Percentiles rank a stretch among this genome's conserved stretches.
Evolutionary conservation across 805 yeast species (phyloP).

Genomic region (Myxozyma geophila): DNA sequence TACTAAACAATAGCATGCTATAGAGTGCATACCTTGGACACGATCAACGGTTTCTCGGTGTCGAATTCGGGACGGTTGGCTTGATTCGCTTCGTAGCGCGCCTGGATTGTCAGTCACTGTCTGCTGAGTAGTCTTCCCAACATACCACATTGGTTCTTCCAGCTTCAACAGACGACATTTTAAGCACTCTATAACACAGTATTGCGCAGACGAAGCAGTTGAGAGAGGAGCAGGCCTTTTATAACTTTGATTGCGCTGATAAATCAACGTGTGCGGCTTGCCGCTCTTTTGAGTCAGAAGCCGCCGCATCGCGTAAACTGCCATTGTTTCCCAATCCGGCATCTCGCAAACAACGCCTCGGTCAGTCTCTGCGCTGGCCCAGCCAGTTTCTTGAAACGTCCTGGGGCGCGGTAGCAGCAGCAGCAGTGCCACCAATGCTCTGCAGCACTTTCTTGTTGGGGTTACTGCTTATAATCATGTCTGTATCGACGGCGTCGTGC

Average conservation of each 20-base stretch:
- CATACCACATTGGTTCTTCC: conserved; percentile 12
- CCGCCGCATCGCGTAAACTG: neutral
- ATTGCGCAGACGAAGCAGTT: neutral
- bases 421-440: neutral
- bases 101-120: conserved; percentile 16
- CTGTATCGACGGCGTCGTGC: conserved; percentile 24
- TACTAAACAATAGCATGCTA: neutral
- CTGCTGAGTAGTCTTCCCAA: neutral
- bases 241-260: neutral
- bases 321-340: neutral
- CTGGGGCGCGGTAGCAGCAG: neutral
- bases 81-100: conserved; percentile 41
- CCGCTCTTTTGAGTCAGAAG: neutral
- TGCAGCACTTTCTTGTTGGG: neutral
- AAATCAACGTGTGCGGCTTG: neutral
- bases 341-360: neutral
- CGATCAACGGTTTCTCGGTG: neutral
- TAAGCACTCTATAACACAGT: too few relatives aligned
- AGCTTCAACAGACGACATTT: conserved; percentile 1
- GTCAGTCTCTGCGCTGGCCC: neutral
- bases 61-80: conserved; percentile 39
- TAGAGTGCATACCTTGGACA: conserved; percentile 10
- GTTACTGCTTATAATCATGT: neutral
- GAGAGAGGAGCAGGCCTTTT: neutral
- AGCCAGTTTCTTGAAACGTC: neutral